These are phyloP conservation scores for Flagelloscypha sp. DNA, from an alignment of 768 basidiomycete genomes.

Conservation along the genomic window DNA sequence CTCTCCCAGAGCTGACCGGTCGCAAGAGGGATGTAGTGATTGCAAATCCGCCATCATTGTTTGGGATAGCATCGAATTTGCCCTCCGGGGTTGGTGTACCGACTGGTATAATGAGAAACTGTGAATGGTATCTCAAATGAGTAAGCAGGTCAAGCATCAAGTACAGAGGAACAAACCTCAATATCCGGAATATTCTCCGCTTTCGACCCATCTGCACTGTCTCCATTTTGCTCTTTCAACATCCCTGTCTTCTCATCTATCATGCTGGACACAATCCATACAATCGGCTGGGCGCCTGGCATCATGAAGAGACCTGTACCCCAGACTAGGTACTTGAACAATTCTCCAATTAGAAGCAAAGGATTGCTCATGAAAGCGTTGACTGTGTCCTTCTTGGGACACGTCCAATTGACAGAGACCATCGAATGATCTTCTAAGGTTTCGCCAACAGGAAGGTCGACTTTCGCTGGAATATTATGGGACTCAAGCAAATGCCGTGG, in stretches of 20 bases:
- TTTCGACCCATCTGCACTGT: slow-evolving; percentile 12
- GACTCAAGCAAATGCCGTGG: slow-evolving; percentile 26
- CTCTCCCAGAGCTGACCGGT: slow-evolving; percentile 16
- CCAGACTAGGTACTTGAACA: slow-evolving; percentile 23
- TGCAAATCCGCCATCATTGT: no score
- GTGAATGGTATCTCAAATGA: no score
- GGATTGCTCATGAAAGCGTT: slow-evolving; percentile 19
- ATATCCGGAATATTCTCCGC: slow-evolving; percentile 26
- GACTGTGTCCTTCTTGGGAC: slow-evolving; percentile 24
- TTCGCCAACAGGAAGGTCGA: slow-evolving; percentile 25
- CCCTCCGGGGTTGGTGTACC: no score
- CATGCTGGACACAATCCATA: slow-evolving; percentile 21
- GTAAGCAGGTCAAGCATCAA: no score
- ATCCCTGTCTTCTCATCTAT: slow-evolving; percentile 17
- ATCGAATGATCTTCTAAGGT: slow-evolving; percentile 20
- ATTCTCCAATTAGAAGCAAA: slow-evolving; percentile 19
- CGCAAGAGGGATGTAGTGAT: slow-evolving; percentile 16
- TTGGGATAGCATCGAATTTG: no score
- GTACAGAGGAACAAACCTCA: slow-evolving; percentile 26
- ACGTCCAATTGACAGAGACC: slow-evolving; percentile 25
- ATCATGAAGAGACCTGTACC: slow-evolving; percentile 25
- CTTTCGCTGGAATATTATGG: slow-evolving; percentile 19
- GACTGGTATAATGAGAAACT: slow-evolving; percentile 16
- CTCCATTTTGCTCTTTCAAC: slow-evolving; percentile 7
- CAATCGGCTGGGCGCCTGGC: slow-evolving; percentile 21